These are phyloP conservation scores for Mucor circinelloides DNA, from an alignment of 371 early-diverging fungal genomes.

Conservation along the genomic window DNA sequence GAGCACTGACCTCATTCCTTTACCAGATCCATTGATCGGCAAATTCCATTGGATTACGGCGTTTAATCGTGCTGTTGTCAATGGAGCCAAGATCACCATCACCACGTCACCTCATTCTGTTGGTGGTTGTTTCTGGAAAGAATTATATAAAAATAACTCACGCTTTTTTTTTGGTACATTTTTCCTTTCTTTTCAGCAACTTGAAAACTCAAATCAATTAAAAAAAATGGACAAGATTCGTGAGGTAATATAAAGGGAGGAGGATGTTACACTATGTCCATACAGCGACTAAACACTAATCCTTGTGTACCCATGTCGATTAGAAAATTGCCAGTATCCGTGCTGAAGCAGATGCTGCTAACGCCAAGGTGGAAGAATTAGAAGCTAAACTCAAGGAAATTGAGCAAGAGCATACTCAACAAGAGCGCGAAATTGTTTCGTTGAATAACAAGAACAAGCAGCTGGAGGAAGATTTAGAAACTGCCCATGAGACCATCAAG, in stretches of 20 bases:
- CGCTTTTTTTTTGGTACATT: not conserved
- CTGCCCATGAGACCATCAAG: slow-evolving; percentile 61
- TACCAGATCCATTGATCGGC: not conserved
- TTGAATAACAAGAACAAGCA: slow-evolving; percentile 66
- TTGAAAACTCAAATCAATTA: not conserved
- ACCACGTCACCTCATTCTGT: not conserved
- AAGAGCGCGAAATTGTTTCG: slow-evolving; percentile 76
- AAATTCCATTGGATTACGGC: not conserved
- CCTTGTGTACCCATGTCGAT: not conserved
- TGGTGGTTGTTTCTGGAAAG: not conserved
- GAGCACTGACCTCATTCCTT: not conserved
- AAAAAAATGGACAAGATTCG: slow-evolving; percentile 45
- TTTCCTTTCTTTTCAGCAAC: not conserved
- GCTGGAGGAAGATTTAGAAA: slow-evolving; percentile 68
- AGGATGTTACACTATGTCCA: not conserved
- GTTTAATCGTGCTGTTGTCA: not conserved
- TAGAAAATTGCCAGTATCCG: slow-evolving; percentile 74
- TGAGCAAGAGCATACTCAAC: slow-evolving; percentile 59
- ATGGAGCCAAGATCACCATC: not conserved
- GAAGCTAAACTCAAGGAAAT: slow-evolving; percentile 63
- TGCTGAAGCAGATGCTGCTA: slow-evolving; percentile 71
- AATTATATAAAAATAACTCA: not conserved
- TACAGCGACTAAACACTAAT: not conserved
- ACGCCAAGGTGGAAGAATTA: slow-evolving; percentile 65
- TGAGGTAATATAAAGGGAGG: slow-evolving; percentile 30